Base-by-base conservation (phyloP, 139 green algal genomes). In the Coccomyxa sp. region DNA sequence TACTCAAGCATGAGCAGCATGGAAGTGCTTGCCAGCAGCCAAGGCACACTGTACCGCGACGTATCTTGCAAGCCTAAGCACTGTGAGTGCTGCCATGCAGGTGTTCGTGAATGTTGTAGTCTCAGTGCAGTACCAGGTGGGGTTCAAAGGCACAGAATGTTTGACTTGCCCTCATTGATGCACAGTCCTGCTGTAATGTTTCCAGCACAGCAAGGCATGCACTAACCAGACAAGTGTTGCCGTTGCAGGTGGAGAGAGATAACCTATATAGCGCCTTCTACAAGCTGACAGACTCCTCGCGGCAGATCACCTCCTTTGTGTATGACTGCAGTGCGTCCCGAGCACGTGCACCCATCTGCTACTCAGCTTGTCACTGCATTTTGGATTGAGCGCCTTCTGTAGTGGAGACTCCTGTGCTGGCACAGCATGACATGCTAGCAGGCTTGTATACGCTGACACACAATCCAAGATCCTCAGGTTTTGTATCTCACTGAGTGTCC, bases 261-360 rank as follows among this genome's bases (percentile, higher is more conserved):
- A 80, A 76, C 14, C 38, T 95, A 22, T 94, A 93, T 75, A 90
- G 94, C 76, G 89, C 93, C 31, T 96, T 94, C 79, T 97, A 97
- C 89, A 90, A 91, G 79, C 88, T 96, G 27, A 92, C 87, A 8
- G 84, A 94, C 76, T 75, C 80, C 6, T 50, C 33, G 36, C 64
- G 41, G 76, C 89, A 95, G 83, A 93, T 95, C 80, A 87, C 77
- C 0, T 68, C 64, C 35, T 95, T 90, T 75, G 84, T 93, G 38
- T 96, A 92, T 85, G 92, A 93, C n/a, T 86, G 87, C 54, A 87
- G 88, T 68, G 76, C n/a, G n/a, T n/a, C n/a, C n/a, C n/a, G n/a
- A n/a, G n/a, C n/a, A n/a, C n/a, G n/a, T n/a, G n/a, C n/a, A n/a
- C n/a, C n/a, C n/a, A n/a, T n/a, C n/a, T n/a, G n/a, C n/a, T n/a